These are phyloP conservation scores for Suzukiozyma palmioleophila DNA, from an alignment of 1,139 yeast genomes.

Conservation along the genomic window DNA sequence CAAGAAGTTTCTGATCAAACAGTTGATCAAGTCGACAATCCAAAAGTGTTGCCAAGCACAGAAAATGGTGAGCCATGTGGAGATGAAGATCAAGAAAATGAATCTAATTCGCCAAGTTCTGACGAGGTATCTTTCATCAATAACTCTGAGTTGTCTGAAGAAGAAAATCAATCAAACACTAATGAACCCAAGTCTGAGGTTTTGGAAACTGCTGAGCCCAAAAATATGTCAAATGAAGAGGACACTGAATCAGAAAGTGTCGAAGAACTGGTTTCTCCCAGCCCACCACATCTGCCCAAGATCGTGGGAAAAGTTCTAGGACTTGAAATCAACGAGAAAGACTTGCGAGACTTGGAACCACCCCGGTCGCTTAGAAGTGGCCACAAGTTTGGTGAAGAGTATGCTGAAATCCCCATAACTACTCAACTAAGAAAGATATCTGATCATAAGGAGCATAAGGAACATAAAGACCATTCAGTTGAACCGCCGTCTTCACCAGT, in stretches of 20 bases:
- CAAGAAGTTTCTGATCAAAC: too few relatives aligned
- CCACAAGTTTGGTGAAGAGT: slow-evolving; percentile 13
- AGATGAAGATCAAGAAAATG: too few relatives aligned
- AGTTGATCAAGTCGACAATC: too few relatives aligned
- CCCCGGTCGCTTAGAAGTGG: slow-evolving; percentile 20
- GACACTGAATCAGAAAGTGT: slow-evolving; percentile 1
- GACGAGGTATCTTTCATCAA: background rate
- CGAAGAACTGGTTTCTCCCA: background rate
- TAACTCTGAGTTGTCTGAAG: slow-evolving; percentile 1
- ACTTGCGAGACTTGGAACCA: slow-evolving; percentile 14
- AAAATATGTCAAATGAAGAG: background rate
- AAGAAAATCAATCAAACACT: background rate
- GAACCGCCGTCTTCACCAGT: background rate
- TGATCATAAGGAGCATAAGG: slow-evolving; percentile 1
- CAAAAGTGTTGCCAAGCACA: background rate
- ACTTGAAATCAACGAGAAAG: slow-evolving; percentile 18
- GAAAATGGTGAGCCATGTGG: background rate
- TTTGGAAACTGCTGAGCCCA: too few relatives aligned
- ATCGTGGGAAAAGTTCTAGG: slow-evolving; percentile 14
- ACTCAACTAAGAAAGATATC: slow-evolving; percentile 1
- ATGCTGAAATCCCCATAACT: slow-evolving; percentile 1
- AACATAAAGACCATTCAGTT: background rate
- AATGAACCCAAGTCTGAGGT: background rate
- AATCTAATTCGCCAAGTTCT: background rate
- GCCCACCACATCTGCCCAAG: background rate